Evolutionary conservation across 1,284 basidiomycete genomes (phyloP).

Genomic region (Meira miltonrushii): DNA sequence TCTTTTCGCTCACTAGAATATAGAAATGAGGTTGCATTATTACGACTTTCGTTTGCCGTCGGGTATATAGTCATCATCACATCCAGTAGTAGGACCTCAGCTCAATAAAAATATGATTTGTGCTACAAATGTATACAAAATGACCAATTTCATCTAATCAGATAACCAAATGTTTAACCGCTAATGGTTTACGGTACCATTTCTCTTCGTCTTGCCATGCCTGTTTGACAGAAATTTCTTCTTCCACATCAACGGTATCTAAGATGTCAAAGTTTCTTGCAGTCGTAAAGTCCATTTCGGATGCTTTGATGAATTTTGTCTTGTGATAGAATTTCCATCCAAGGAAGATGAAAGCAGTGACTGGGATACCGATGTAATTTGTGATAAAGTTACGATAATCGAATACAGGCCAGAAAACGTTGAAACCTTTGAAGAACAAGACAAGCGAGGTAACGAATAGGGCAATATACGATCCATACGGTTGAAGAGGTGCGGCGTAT

Average conservation of each 20-base stretch:
- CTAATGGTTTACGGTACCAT: not conserved
- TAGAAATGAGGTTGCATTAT: no score
- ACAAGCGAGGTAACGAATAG: slow-evolving; percentile 60
- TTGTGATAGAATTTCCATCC: slow-evolving; percentile 38
- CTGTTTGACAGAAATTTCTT: slow-evolving; percentile 9
- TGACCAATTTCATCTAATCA: no score
- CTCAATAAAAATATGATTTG: no score
- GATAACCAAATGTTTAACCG: no score
- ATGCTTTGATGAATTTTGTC: slow-evolving; percentile 24
- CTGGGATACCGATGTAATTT: slow-evolving; percentile 51
- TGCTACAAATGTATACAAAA: no score
- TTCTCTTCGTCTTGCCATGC: slow-evolving; percentile 2
- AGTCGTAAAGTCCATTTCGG: slow-evolving; percentile 40
- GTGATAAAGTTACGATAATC: slow-evolving; percentile 65
- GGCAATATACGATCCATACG: slow-evolving; percentile 60
- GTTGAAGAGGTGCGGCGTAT: slow-evolving; percentile 36
- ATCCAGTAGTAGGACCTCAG: no score
- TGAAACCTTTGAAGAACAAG: slow-evolving; percentile 61
- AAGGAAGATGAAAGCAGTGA: slow-evolving; percentile 34
- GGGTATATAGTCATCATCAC: no score
- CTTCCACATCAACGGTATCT: slow-evolving; percentile 28
- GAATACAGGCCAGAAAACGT: slow-evolving; percentile 63
- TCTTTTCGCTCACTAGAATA: no score
- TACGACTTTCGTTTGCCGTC: no score
- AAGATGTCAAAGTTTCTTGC: slow-evolving; percentile 28